phyloP scores from a whole-genome alignment of 2,329 filamentous ascomycete genomes.

The Scedosporium dehoogii region DNA sequence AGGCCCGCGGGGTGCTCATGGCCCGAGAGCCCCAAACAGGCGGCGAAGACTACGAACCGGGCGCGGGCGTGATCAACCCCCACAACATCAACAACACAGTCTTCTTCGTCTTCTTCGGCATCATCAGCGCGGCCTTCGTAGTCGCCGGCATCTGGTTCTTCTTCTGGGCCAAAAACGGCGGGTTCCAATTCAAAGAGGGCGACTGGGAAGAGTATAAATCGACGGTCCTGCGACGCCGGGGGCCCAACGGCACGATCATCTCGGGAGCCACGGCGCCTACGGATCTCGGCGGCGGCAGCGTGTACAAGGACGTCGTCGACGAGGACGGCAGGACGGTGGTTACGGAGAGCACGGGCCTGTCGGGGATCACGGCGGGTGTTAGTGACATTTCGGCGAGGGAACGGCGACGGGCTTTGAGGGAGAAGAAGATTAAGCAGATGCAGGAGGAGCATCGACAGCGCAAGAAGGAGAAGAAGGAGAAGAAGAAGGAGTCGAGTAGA shows the following conservation, averaged over 20 bases:
- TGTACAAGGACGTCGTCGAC: conserved; percentile 62
- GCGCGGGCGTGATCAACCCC: conserved; percentile 40
- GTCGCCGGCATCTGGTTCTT: conserved; percentile 87
- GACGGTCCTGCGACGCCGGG: conserved; percentile 79
- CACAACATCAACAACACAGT: conserved; percentile 54
- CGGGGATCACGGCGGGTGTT: conserved; percentile 47
- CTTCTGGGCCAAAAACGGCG: conserved; percentile 95
- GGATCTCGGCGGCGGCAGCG: conserved; percentile 75
- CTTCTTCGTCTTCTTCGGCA: conserved; percentile 76
- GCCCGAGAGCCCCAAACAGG: conserved; percentile 26
- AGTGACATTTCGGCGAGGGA: conserved; percentile 47
- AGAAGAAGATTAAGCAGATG: conserved; percentile 30
- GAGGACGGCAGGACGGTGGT: conserved; percentile 34
- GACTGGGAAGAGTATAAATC: conserved; percentile 99
- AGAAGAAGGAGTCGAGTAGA: conserved; percentile 22
- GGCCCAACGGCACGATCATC: conserved; percentile 79
- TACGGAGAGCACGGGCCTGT: conserved; percentile 35
- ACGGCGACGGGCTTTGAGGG: conserved; percentile 43
- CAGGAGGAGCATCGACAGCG: conserved; percentile 20
- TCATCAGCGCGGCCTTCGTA: conserved; percentile 71
- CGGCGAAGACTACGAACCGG: conserved; percentile 25
- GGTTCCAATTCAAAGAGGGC: conserved; percentile 72
- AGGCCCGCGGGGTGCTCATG: conserved; percentile 31
- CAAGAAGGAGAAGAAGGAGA: conserved; percentile 32
- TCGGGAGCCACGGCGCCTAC: conserved; percentile 76